phyloP scores from a whole-genome alignment of 2,329 filamentous ascomycete genomes.

The Ascochyta rabiei region DNA sequence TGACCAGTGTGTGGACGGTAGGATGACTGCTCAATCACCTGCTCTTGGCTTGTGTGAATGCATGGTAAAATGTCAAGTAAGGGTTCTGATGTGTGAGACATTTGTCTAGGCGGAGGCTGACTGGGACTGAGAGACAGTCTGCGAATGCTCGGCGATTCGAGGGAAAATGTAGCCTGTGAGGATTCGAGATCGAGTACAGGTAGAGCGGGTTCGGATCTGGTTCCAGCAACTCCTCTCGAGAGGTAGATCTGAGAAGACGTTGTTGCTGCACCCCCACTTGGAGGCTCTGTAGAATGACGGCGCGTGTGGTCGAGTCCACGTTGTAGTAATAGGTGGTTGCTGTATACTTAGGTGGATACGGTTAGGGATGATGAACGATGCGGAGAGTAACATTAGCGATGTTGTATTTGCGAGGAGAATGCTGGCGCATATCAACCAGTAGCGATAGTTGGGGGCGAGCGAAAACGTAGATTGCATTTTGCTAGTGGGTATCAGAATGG shows the following conservation, averaged over 20 bases:
- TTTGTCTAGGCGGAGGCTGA: constrained; percentile 3
- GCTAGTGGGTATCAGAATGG: constrained; percentile 11
- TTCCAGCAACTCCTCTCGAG: constrained; percentile 52
- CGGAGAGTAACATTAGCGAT: not conserved
- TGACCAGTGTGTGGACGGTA: not conserved
- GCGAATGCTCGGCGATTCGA: constrained; percentile 23
- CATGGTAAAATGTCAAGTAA: constrained; percentile 1
- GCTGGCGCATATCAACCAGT: not conserved
- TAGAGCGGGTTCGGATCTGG: constrained; percentile 37
- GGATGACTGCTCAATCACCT: not conserved
- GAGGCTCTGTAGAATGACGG: constrained; percentile 16
- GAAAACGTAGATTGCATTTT: not conserved
- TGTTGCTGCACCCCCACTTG: constrained; percentile 35
- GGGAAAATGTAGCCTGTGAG: constrained; percentile 21
- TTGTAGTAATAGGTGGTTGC: not conserved
- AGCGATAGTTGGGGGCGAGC: not conserved
- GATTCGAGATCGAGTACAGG: constrained; percentile 21
- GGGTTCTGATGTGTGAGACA: constrained; percentile 15
- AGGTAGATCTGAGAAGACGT: constrained; percentile 58
- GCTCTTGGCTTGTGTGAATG: not conserved
- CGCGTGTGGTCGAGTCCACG: not conserved
- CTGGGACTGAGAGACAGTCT: constrained; percentile 21
- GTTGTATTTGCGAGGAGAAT: not conserved
- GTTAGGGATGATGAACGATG: not conserved
- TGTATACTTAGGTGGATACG: not conserved